Evolutionary conservation across 2,329 filamentous ascomycete genomes (phyloP), one percentile per base, ranked within the genome.

Genomic region (Byssochlamys sp.): DNA sequence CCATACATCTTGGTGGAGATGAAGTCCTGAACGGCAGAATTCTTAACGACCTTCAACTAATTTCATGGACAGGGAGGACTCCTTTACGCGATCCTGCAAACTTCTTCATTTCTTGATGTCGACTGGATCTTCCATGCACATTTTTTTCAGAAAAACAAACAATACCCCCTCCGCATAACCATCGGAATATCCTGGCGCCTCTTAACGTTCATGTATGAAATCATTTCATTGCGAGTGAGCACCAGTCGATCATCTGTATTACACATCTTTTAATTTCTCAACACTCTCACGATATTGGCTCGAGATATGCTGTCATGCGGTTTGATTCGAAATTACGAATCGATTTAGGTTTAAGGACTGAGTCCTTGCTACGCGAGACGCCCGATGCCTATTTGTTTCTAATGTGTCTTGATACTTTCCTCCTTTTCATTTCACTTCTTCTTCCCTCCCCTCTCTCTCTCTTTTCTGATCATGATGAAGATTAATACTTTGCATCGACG

Each of bases 1-100:
- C 91, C 91, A 2, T 90, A 91, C 65, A 84, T 95, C 68, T 84
- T 85, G 70, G 81, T 81, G 33, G 89, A 95, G 76, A 65, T 86
- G 57, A 76, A 71, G 67, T 71, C 66, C 61, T 77, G 58, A 67
- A n/a, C 39, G 49, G 50, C 39, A 45, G 39, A 19, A 14, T 45
- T 31, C 29, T 19, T 45, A 45, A 45, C 39, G 39, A 45, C 19
- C 39, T 45, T 45, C 35, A 45, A 45, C 35, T 45, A 45, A 4
- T 45, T 45, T 45, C 39, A 45, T 45, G 39, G 39, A 45, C 39
- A 45, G 39, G 7, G 39, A 45, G 39, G n/a, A 19, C 39, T 45
- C 12, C 35, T 39, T 39, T 45, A 45, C 39, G 35, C 35, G 14
- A 45, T 45, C 53, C 33, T 12, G n/a, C 24, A 52, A 52, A 24